A percentile compares a stretch with the other conserved stretches of the same genome.
Evolutionary conservation across 805 yeast genomes (phyloP).

Genomic region (Metschnikowia bowlesiae): DNA sequence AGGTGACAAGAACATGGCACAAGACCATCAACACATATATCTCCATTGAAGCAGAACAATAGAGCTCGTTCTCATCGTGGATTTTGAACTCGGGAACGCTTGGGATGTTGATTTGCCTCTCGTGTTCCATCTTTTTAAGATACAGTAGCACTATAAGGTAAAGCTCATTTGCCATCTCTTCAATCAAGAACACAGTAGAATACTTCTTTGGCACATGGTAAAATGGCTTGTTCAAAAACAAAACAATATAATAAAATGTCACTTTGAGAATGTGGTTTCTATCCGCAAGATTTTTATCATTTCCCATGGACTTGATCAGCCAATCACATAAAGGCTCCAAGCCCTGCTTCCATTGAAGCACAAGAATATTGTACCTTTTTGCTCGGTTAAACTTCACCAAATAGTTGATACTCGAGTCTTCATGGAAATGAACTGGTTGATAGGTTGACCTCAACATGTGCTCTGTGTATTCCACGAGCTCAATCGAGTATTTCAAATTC

Average conservation of each 20-base stretch:
- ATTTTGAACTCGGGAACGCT: not conserved
- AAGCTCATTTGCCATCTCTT: conserved; percentile 16
- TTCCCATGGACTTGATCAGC: conserved; percentile 14
- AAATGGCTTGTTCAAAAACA: conserved; percentile 18
- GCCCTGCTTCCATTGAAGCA: conserved; percentile 15
- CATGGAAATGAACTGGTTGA: conserved; percentile 14
- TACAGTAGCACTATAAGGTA: conserved; percentile 11
- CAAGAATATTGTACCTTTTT: conserved; percentile 14
- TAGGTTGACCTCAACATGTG: conserved; percentile 16
- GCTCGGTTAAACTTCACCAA: conserved; percentile 17
- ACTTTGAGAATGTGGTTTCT: conserved; percentile 17
- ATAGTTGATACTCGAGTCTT: conserved; percentile 16
- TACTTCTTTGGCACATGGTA: conserved; percentile 17
- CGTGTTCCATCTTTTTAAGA: conserved; percentile 9
- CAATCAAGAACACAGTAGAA: conserved; percentile 14
- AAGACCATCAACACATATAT: conserved; percentile 14
- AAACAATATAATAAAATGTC: conserved; percentile 13
- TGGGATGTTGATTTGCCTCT: conserved; percentile 1
- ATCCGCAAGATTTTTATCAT: conserved; percentile 9
- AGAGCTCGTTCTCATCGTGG: conserved; percentile 4
- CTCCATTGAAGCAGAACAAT: conserved; percentile 15
- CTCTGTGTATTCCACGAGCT: conserved; percentile 14
- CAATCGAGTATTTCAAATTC: conserved; percentile 12
- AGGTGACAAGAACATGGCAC: conserved; percentile 12
- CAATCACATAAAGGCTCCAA: conserved; percentile 13